Evolutionary conservation across 2,329 filamentous ascomycete genomes (phyloP).

Genomic region (Sclerotinia subarctica): DNA sequence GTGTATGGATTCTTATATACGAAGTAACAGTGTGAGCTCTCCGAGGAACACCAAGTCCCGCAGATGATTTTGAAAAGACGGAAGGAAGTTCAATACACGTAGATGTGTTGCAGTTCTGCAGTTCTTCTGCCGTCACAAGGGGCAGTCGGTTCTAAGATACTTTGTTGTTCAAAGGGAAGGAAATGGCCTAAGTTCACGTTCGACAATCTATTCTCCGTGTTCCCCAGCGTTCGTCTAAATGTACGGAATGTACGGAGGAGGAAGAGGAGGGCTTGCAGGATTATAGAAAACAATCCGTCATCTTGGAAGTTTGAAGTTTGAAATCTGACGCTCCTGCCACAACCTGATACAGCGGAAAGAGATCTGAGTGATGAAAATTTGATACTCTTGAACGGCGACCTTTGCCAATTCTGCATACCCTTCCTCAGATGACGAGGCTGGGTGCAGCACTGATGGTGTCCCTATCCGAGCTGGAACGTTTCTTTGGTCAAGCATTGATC

Average conservation of each 20-base stretch:
- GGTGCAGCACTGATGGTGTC: slow-evolving; percentile 16
- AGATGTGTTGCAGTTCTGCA: slow-evolving; percentile 12
- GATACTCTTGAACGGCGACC: slow-evolving; percentile 5
- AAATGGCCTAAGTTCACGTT: slow-evolving; percentile 12
- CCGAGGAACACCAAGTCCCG: slow-evolving; percentile 17
- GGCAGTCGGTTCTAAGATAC: slow-evolving; percentile 1
- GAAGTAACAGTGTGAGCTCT: slow-evolving; percentile 16
- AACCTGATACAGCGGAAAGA: background rate
- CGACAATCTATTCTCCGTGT: slow-evolving; percentile 3
- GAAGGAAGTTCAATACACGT: background rate
- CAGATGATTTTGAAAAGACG: slow-evolving; percentile 6
- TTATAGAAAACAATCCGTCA: background rate
- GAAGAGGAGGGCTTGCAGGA: background rate
- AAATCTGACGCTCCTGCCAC: slow-evolving; percentile 5
- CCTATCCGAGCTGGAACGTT: slow-evolving; percentile 15
- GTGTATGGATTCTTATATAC: slow-evolving; percentile 11
- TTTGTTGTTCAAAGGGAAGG: background rate
- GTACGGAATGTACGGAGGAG: background rate
- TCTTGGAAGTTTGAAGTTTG: background rate
- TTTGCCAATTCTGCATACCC: background rate
- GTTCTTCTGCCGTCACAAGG: slow-evolving; percentile 5
- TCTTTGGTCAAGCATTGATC: slow-evolving; percentile 17
- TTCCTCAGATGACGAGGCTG: slow-evolving; percentile 7
- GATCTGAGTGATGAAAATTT: background rate
- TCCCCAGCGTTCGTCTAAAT: background rate